phyloP scores from a whole-genome alignment of 78 protist genomes.

The Salpingoeca rosetta region DNA sequence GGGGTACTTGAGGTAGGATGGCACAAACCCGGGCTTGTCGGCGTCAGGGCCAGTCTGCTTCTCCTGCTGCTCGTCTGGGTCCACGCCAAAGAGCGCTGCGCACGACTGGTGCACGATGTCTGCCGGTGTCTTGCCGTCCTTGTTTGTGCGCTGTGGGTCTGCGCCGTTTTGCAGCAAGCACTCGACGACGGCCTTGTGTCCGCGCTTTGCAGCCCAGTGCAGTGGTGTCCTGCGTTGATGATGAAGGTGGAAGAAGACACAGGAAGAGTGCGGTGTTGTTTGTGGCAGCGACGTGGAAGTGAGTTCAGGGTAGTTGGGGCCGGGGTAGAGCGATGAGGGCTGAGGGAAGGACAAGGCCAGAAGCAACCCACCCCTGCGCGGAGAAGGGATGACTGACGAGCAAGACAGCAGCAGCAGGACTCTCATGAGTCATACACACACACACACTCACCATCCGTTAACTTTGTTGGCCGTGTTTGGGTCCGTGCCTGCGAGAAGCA shows the following conservation, averaged over 20 bases:
- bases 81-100: neutral
- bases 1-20: neutral
- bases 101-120: neutral
- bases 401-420: neutral
- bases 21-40: neutral
- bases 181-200: neutral
- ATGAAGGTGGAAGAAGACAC: neutral
- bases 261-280: too few relatives aligned
- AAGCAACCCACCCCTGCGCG: too few relatives aligned
- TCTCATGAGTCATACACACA: neutral
- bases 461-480: neutral
- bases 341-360: too few relatives aligned
- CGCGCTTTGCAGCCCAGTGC: slow-evolving; percentile 2
- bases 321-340: too few relatives aligned
- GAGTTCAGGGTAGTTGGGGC: too few relatives aligned
- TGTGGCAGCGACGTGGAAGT: too few relatives aligned
- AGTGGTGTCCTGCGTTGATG: neutral
- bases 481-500: neutral
- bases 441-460: neutral
- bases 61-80: neutral
- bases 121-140: neutral
- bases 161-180: neutral
- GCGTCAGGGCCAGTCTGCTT: neutral
- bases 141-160: neutral
- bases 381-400: too few relatives aligned